A percentile compares a stretch with the other conserved stretches of the same genome.
phyloP scores from a whole-genome alignment of 495 filamentous ascomycete species.

The Podospora didyma region DNA sequence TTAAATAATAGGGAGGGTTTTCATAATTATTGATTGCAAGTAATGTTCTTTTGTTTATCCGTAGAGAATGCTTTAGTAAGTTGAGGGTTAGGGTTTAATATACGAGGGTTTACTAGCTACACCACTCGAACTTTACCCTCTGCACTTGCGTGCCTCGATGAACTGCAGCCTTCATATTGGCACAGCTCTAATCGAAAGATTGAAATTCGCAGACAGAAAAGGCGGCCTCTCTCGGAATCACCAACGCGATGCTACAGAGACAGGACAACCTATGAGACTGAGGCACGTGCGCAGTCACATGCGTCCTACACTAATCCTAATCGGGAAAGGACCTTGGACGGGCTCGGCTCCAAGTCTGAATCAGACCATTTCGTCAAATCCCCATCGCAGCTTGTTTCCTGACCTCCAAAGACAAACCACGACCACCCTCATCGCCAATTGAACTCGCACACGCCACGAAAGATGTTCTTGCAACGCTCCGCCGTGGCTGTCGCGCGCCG shows the following conservation, averaged over 20 bases:
- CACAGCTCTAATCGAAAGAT: no score
- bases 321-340: slow-evolving; percentile 17
- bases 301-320: slow-evolving; percentile 9
- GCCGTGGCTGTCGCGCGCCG: slow-evolving; percentile 69
- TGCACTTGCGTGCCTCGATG: no score
- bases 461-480: slow-evolving; percentile 83
- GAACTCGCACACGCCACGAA: slow-evolving; percentile 26
- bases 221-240: not conserved
- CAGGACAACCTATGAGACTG: not conserved
- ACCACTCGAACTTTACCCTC: no score
- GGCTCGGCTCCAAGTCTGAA: slow-evolving; percentile 13
- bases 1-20: no score
- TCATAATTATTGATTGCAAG: no score
- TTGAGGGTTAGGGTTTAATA: no score
- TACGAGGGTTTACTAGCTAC: no score
- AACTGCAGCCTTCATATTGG: no score
- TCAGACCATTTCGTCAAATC: slow-evolving; percentile 28
- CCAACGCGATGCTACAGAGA: no score
- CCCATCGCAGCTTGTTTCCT: slow-evolving; percentile 9
- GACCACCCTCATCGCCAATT: slow-evolving; percentile 10
- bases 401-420: slow-evolving; percentile 11
- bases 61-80: not conserved
- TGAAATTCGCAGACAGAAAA: not conserved
- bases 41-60: no score
- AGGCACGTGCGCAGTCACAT: slow-evolving; percentile 23